Conservation (phyloP, 2,329 filamentous ascomycete genomes). For the Colletotrichum phormii region DNA sequence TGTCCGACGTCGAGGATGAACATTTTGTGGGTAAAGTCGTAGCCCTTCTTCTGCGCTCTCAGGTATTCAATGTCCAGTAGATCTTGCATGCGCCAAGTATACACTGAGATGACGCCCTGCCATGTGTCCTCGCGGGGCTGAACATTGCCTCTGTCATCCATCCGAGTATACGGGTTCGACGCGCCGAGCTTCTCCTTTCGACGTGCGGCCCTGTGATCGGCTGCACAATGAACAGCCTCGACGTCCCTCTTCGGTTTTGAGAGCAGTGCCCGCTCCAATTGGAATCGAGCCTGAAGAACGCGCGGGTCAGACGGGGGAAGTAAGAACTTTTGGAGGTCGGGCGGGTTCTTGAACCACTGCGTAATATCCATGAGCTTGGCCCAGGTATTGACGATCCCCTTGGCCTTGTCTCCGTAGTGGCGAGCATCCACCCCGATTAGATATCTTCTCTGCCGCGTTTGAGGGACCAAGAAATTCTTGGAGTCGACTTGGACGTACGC, state of each 20-base stretch:
- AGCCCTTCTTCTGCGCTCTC: slow-evolving; percentile 57
- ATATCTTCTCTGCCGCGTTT: slow-evolving; percentile 73
- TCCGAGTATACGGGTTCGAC: slow-evolving; percentile 68
- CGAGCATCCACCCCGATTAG: slow-evolving; percentile 65
- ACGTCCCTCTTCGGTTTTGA: slow-evolving; percentile 45
- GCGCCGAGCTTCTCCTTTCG: slow-evolving; percentile 61
- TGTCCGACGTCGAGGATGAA: slow-evolving; percentile 75
- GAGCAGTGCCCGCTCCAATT: slow-evolving; percentile 52
- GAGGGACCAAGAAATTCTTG: slow-evolving; percentile 79
- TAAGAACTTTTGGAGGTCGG: slow-evolving; percentile 71
- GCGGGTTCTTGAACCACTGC: slow-evolving; percentile 61
- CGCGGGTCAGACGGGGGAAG: slow-evolving; percentile 64
- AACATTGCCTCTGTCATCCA: slow-evolving; percentile 63
- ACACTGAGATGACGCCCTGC: slow-evolving; percentile 58
- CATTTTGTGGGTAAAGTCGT: slow-evolving; percentile 62
- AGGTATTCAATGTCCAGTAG: slow-evolving; percentile 73
- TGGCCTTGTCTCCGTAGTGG: slow-evolving; percentile 42
- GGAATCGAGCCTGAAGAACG: slow-evolving; percentile 62
- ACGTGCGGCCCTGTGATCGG: slow-evolving; percentile 69
- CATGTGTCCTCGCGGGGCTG: slow-evolving; percentile 67
- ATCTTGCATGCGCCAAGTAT: slow-evolving; percentile 73
- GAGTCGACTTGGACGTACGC: slow-evolving; percentile 67
- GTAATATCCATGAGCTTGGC: slow-evolving; percentile 56
- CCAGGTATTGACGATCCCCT: slow-evolving; percentile 55
- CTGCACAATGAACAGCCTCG: slow-evolving; percentile 68